Percentiles rank a stretch among this genome's conserved stretches.
Evolutionary conservation across 2,329 filamentous ascomycete species (phyloP).

Genomic region (Paramyrothecium sp.): DNA sequence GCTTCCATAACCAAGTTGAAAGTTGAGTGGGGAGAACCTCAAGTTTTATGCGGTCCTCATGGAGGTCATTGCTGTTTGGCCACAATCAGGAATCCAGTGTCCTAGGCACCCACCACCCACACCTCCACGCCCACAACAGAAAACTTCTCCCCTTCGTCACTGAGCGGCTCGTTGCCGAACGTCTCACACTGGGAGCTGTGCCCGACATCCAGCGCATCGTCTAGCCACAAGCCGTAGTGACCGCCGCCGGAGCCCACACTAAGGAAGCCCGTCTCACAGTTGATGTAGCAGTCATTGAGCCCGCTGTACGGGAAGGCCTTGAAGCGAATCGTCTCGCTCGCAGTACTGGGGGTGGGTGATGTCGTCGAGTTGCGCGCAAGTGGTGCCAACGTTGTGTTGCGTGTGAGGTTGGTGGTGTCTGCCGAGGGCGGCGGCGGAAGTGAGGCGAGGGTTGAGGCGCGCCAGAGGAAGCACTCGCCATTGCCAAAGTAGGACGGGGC

Average conservation of each 20-base stretch:
- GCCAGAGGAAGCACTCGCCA: conserved; percentile 82
- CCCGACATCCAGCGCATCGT: conserved; percentile 79
- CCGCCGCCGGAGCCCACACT: conserved; percentile 87
- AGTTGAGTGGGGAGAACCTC: too few relatives aligned
- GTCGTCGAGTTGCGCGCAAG: conserved; percentile 22
- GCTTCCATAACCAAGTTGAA: too few relatives aligned
- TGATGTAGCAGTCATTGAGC: conserved; percentile 94
- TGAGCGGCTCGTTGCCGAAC: conserved; percentile 91
- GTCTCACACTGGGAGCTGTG: conserved; percentile 83
- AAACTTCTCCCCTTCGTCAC: conserved; percentile 91
- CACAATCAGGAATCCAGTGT: not conserved
- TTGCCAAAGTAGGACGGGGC: conserved; percentile 88
- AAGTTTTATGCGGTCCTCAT: too few relatives aligned
- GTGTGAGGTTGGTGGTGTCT: conserved; percentile 46
- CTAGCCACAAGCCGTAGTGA: conserved; percentile 90
- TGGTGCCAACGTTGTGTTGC: conserved; percentile 35
- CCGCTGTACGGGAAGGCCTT: conserved; percentile 97
- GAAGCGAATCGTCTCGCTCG: conserved; percentile 80
- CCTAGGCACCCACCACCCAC: conserved; percentile 75
- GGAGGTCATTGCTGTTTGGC: too few relatives aligned
- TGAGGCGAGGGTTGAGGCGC: conserved; percentile 57
- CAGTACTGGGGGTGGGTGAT: conserved; percentile 36
- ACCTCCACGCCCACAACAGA: conserved; percentile 87
- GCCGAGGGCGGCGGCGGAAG: conserved; percentile 50
- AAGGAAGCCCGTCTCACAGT: conserved; percentile 82